A percentile compares a stretch with the other conserved stretches of the same genome.
These are phyloP conservation scores for Termitomyces sp. DNA, from an alignment of 768 basidiomycete genomes.

Conservation along the genomic window DNA sequence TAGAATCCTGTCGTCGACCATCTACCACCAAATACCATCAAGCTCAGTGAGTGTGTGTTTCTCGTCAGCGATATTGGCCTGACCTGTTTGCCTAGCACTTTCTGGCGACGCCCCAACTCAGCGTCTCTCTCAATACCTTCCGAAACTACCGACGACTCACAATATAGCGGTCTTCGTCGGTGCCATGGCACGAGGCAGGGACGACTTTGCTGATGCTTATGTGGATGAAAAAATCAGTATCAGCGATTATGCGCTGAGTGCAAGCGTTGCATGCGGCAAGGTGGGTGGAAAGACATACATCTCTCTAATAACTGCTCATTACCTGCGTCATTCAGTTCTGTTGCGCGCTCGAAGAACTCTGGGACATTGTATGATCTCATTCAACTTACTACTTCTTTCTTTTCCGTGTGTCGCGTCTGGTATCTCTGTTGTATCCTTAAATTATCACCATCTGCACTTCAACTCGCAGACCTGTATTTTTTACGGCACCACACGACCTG, in stretches of 20 bases:
- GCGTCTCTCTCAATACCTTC: constrained; percentile 78
- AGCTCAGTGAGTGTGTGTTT: constrained; percentile 66
- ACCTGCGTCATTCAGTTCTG: constrained; percentile 54
- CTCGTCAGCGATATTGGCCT: background rate
- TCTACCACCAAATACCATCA: constrained; percentile 90
- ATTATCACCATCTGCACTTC: constrained; percentile 36
- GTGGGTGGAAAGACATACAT: constrained; percentile 29
- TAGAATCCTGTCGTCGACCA: constrained; percentile 95
- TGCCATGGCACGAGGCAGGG: constrained; percentile 94
- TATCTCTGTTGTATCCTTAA: constrained; percentile 18
- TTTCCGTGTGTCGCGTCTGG: constrained; percentile 3
- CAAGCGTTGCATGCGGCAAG: constrained; percentile 95
- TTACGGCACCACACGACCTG: constrained; percentile 8
- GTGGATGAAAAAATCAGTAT: constrained; percentile 97
- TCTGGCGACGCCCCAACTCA: constrained; percentile 87
- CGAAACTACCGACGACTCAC: constrained; percentile 81
- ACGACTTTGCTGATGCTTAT: constrained; percentile 93
- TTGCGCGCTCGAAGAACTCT: constrained; percentile 88
- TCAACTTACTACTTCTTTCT: background rate
- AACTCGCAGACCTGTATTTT: constrained; percentile 33
- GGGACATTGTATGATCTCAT: constrained; percentile 73
- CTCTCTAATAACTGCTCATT: background rate
- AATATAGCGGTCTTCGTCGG: constrained; percentile 94
- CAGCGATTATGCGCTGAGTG: constrained; percentile 89
- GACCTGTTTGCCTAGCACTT: constrained; percentile 47